Evolutionary conservation across 257 asterid genomes (phyloP), one percentile per base, ranked within the genome.

Genomic region (Petunia axillaris): DNA sequence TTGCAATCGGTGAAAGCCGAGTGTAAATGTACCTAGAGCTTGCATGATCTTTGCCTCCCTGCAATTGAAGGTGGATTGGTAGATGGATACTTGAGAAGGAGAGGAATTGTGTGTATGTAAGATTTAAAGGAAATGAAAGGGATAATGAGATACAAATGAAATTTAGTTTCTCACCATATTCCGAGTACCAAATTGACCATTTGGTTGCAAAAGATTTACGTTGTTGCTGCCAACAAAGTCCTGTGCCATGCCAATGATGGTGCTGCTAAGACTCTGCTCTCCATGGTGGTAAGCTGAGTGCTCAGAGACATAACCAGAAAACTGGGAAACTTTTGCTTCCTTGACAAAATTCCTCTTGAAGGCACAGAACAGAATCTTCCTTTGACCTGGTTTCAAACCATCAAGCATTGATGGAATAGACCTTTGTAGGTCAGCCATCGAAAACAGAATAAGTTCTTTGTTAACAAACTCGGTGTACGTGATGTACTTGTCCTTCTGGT

Each of bases 1-100:
- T 84, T 15, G 99, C 91, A 48, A 91, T 80, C 14, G 97, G 88
- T 74, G 90, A 78, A 84, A 96, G 91, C 86, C 83, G 88, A 14
- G 98, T 94, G 85, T 68, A 94, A 81, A 96, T 84, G 82, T 94
- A 96, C 86, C 98, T 91, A 43, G 97, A 88, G 83, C 99, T 96
- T 79, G 99, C 99, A 90, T 91, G 98, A 85, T 96, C 99, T 90
- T 96, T 94, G 44, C 98, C 99, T 40, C 99, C 98, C 99, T 96
- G 91, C 77, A 54, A 84, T 74, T 16, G 67, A 38, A 83, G n/a
- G 78, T 55, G 41, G 13, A 52, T 11, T 6, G n/a, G 58, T 44
- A 46, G 35, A 63, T 46, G 57, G 38, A 14, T 36, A 8, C 46
- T 8, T 63, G 50, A 63, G 4, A 14, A 50, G 64, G 9, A 14